These are phyloP conservation scores for Thalia dealbata DNA, from an alignment of 176 grass and related monocot genomes.

Conservation along the genomic window DNA sequence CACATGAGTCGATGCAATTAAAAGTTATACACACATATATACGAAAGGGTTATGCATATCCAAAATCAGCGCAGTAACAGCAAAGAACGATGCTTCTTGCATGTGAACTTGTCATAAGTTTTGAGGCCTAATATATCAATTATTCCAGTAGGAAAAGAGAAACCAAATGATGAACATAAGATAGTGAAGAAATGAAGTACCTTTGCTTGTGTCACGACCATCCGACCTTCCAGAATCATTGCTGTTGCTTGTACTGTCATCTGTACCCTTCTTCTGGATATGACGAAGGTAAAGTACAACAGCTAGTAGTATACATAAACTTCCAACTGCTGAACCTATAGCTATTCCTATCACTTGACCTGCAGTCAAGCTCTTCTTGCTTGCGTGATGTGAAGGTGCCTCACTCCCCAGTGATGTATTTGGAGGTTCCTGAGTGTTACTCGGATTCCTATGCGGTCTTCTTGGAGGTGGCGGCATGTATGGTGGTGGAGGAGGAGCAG, in stretches of 20 bases:
- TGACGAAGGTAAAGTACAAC: conserved; percentile 41
- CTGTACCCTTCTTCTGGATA: conserved; percentile 46
- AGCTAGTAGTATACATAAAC: conserved; percentile 36
- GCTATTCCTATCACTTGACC: conserved; percentile 51
- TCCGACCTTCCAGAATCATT: conserved; percentile 51
- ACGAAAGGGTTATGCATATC: background rate
- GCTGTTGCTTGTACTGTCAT: conserved; percentile 44
- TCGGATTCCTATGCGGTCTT: conserved; percentile 33
- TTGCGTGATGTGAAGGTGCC: conserved; percentile 19
- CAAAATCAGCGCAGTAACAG: background rate
- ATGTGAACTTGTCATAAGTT: background rate
- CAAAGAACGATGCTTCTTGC: background rate
- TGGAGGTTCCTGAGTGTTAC: conserved; percentile 24
- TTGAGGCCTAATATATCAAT: background rate
- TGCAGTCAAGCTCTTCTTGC: conserved; percentile 50
- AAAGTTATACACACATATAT: no score
- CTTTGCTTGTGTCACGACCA: conserved; percentile 46
- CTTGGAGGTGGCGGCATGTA: conserved; percentile 55
- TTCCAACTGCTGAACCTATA: conserved; percentile 49
- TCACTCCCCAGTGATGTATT: conserved; percentile 35
- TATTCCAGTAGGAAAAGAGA: background rate
- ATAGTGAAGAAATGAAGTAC: conserved; percentile 32
- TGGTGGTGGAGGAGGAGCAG: conserved; percentile 78
- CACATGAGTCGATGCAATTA: background rate
- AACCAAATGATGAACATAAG: conserved; percentile 1